Conservation (phyloP, 2,329 filamentous ascomycete species). For the Alternaria atra region DNA sequence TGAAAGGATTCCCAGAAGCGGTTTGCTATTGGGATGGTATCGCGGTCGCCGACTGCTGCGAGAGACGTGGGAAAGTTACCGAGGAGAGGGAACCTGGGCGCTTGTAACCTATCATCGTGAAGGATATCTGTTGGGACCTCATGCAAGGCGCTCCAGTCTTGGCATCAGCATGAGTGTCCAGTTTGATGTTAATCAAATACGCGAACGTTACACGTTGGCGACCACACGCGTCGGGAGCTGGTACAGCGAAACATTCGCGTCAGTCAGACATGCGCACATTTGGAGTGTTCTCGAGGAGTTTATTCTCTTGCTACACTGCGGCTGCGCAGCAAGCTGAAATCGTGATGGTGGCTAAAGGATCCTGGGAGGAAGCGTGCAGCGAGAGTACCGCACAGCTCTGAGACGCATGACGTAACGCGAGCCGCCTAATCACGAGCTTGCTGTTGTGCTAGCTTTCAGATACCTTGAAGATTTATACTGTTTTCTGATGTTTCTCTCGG, state of each 20-base stretch:
- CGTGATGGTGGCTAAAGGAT: neutral
- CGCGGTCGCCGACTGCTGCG: neutral
- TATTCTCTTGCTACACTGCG: neutral
- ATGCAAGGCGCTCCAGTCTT: neutral
- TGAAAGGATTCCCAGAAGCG: neutral
- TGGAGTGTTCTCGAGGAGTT: neutral
- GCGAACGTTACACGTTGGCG: neutral
- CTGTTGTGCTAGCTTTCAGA: too few relatives aligned
- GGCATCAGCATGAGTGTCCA: neutral
- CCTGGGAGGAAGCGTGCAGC: neutral
- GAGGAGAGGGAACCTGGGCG: neutral
- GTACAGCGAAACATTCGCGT: neutral
- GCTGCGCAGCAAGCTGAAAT: neutral
- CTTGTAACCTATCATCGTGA: neutral
- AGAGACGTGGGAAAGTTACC: neutral
- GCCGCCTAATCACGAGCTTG: too few relatives aligned
- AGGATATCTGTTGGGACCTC: neutral
- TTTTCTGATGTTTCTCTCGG: neutral
- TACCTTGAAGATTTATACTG: too few relatives aligned
- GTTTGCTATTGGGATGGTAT: neutral
- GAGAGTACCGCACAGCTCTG: neutral
- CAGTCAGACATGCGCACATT: neutral
- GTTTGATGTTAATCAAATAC: neutral
- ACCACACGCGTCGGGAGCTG: neutral
- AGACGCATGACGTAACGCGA: neutral